A percentile compares a stretch with the other conserved stretches of the same genome.
phyloP scores from a whole-genome alignment of 768 basidiomycete genomes.

The Suillus plorans region DNA sequence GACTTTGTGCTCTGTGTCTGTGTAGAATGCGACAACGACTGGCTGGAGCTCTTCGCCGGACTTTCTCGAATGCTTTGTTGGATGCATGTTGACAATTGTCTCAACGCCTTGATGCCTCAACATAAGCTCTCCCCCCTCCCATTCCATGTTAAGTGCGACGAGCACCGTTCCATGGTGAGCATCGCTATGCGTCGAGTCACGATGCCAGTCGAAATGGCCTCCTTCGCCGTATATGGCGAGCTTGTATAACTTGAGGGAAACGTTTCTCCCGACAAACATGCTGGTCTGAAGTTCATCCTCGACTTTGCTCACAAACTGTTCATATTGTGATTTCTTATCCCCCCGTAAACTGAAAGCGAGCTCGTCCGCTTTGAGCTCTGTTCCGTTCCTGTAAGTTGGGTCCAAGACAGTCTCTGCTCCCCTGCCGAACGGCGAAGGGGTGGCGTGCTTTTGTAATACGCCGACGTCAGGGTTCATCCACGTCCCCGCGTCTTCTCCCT shows the following conservation, averaged over 20 bases:
- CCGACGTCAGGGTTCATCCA: neutral
- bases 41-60: neutral
- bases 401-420: neutral
- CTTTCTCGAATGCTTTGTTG: neutral
- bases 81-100: neutral
- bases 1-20: neutral
- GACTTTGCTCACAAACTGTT: neutral
- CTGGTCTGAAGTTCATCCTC: neutral
- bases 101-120: neutral
- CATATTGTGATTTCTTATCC: neutral
- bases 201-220: constrained; percentile 2
- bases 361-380: neutral
- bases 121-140: neutral
- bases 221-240: neutral
- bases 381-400: neutral
- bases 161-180: neutral
- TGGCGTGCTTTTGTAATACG: neutral
- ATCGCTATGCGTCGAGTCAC: neutral
- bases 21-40: neutral
- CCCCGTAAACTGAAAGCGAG: neutral
- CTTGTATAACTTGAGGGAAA: neutral
- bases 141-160: neutral
- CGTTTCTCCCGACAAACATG: neutral
- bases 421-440: neutral
- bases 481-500: neutral